Percentiles rank a stretch among this genome's conserved stretches.
These are phyloP conservation scores for Rhizopogon rudus DNA, from an alignment of 768 basidiomycete species.

Conservation along the genomic window DNA sequence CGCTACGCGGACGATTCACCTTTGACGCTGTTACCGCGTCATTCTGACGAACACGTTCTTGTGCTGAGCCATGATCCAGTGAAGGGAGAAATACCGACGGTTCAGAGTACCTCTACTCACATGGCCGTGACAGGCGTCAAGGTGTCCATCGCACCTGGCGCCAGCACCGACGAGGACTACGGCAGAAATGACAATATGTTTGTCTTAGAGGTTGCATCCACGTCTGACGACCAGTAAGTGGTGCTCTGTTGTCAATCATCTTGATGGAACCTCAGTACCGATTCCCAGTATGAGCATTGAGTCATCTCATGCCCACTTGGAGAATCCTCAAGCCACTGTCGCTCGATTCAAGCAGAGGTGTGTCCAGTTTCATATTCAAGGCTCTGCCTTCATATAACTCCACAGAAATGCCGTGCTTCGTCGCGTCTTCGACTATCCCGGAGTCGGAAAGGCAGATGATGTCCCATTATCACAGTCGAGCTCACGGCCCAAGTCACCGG, in stretches of 20 bases:
- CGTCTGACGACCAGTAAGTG: slow-evolving; percentile 40
- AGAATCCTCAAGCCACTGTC: slow-evolving; percentile 46
- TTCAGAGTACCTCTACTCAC: slow-evolving; percentile 46
- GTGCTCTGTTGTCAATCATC: background rate
- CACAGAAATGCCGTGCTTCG: slow-evolving; percentile 51
- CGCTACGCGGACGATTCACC: slow-evolving; percentile 80
- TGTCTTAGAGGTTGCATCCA: slow-evolving; percentile 60
- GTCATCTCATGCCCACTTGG: slow-evolving; percentile 22
- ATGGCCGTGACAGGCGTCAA: slow-evolving; percentile 54
- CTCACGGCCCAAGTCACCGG: slow-evolving; percentile 7
- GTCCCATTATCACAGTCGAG: slow-evolving; percentile 2
- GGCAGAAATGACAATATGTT: slow-evolving; percentile 66
- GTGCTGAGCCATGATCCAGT: slow-evolving; percentile 66
- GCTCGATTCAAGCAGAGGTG: slow-evolving; percentile 69
- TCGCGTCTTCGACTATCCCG: slow-evolving; percentile 51
- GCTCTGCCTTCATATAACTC: slow-evolving; percentile 1
- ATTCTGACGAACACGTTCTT: slow-evolving; percentile 64
- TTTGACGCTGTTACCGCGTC: slow-evolving; percentile 53
- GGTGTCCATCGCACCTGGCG: slow-evolving; percentile 70
- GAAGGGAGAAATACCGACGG: slow-evolving; percentile 33
- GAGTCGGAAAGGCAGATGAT: slow-evolving; percentile 6
- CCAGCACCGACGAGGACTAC: slow-evolving; percentile 44
- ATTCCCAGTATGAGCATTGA: slow-evolving; percentile 13
- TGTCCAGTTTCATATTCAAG: background rate
- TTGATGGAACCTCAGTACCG: background rate